Conservation (phyloP, 2,329 filamentous ascomycete genomes). For the Neoscytalidium dimidiatum region DNA sequence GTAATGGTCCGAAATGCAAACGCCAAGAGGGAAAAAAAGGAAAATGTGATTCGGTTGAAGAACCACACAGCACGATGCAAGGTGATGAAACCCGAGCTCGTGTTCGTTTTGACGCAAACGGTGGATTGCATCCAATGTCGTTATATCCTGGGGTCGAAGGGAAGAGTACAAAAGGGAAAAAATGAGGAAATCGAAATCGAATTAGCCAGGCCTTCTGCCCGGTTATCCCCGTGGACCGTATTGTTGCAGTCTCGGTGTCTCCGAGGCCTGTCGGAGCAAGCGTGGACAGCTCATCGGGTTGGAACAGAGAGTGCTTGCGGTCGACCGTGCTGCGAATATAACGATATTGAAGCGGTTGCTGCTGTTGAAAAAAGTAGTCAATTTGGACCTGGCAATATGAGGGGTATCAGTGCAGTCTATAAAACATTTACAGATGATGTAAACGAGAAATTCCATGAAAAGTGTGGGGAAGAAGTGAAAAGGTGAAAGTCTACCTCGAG, state of each 20-base stretch:
- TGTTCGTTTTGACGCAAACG: background rate
- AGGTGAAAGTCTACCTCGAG: background rate
- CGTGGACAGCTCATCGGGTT: background rate
- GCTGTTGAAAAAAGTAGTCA: background rate
- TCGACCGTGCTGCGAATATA: background rate
- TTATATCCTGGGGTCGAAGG: background rate
- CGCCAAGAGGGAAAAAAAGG: background rate
- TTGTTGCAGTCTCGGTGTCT: background rate
- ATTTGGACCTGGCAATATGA: no score
- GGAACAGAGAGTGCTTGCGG: background rate
- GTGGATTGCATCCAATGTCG: background rate
- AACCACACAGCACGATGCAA: background rate
- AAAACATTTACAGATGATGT: no score
- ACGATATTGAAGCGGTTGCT: background rate
- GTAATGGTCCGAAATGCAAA: no score
- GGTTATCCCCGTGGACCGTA: background rate
- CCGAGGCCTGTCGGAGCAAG: background rate
- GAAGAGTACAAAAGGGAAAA: background rate
- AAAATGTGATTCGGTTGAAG: background rate
- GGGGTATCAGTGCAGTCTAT: no score
- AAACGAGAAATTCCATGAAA: no score
- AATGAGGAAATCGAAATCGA: background rate
- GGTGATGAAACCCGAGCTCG: background rate
- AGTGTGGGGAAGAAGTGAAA: background rate
- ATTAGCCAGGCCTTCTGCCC: background rate